Conservation (phyloP, 2,329 filamentous ascomycete genomes). For the Xenoacremonium recifei region DNA sequence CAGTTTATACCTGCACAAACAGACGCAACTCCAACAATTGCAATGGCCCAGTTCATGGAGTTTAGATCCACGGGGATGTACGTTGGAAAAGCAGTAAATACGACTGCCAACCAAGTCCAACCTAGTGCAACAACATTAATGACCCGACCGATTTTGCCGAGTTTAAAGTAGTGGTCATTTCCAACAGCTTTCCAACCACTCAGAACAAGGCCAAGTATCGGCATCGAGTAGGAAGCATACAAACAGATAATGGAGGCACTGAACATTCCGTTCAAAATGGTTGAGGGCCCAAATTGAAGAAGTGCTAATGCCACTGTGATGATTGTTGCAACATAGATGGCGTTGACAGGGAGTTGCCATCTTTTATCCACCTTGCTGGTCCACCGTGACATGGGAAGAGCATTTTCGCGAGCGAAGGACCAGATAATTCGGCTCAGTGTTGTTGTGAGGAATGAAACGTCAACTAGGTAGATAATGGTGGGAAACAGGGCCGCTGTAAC, state of each 20-base stretch:
- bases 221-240: background rate
- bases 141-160: background rate
- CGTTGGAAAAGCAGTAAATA: background rate
- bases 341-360: conserved; percentile 1
- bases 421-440: conserved; percentile 1
- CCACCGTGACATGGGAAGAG: background rate
- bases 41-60: background rate
- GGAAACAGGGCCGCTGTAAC: background rate
- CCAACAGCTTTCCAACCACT: background rate
- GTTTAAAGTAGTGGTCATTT: background rate
- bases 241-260: background rate
- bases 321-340: background rate
- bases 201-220: background rate
- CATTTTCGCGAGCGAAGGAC: background rate
- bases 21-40: background rate
- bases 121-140: conserved; percentile 1
- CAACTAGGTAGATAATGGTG: background rate
- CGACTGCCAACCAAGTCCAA: background rate
- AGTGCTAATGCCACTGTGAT: background rate
- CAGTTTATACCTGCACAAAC: background rate
- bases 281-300: conserved; percentile 1
- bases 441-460: background rate
- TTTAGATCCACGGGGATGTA: background rate
- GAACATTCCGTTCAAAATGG: background rate
- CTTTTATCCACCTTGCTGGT: background rate